Evolutionary conservation across 2,329 filamentous ascomycete species (phyloP).

Genomic region (Cadophora gregata): DNA sequence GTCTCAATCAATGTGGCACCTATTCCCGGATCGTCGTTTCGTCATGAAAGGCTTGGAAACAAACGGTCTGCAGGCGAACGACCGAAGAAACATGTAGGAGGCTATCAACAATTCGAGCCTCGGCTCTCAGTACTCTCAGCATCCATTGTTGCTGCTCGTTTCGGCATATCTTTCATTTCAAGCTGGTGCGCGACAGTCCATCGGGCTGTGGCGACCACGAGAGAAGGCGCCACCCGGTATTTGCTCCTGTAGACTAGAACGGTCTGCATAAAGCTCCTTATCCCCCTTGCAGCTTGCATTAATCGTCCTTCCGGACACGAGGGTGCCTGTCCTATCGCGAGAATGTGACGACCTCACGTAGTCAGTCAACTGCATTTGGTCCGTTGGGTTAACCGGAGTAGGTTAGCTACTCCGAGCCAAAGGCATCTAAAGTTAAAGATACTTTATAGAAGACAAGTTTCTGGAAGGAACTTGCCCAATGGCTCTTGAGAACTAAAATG

Average conservation of each 20-base stretch:
- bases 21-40: no score
- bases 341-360: background rate
- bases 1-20: background rate
- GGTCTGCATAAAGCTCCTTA: background rate
- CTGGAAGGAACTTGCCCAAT: background rate
- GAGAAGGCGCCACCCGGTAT: background rate
- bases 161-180: no score
- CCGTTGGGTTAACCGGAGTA: background rate
- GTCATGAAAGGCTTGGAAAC: background rate
- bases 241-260: background rate
- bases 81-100: background rate
- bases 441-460: background rate
- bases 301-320: background rate
- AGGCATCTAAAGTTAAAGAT: background rate
- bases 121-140: no score
- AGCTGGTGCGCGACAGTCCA: no score
- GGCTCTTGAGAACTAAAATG: background rate
- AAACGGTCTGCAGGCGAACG: background rate
- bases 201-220: conserved; percentile 10
- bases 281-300: background rate
- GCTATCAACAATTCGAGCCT: background rate
- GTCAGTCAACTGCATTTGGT: background rate
- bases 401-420: background rate
- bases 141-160: no score
- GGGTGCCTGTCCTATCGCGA: background rate